These are phyloP conservation scores for Strobilomyces echinocephalus DNA, from an alignment of 768 basidiomycete species.

Conservation along the genomic window DNA sequence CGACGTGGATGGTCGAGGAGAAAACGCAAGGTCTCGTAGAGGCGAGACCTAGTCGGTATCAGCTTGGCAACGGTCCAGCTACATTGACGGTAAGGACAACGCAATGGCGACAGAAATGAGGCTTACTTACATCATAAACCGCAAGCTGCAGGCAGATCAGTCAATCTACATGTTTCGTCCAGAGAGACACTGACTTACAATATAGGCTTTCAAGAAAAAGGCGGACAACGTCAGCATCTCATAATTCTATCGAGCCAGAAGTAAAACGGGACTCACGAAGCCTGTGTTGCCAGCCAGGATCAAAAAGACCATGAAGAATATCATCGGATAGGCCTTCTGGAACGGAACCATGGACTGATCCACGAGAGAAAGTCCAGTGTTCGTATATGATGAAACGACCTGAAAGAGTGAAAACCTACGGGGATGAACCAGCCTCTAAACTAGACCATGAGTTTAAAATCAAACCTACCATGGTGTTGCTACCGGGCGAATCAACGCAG, in stretches of 20 bases:
- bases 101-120: not conserved
- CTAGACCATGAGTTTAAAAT: not conserved
- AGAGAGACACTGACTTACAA: slow-evolving; percentile 53
- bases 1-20: slow-evolving; percentile 92
- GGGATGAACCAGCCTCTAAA: not conserved
- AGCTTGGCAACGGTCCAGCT: slow-evolving; percentile 75
- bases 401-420: slow-evolving; percentile 82
- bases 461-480: slow-evolving; percentile 57
- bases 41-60: slow-evolving; percentile 52
- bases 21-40: slow-evolving; percentile 81
- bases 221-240: not conserved
- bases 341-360: slow-evolving; percentile 93
- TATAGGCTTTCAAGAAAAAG: slow-evolving; percentile 54
- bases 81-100: slow-evolving; percentile 6
- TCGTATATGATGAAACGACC: slow-evolving; percentile 81
- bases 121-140: slow-evolving; percentile 71
- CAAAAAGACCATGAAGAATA: slow-evolving; percentile 62
- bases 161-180: not conserved
- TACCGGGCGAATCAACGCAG: slow-evolving; percentile 51
- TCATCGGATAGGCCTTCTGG: slow-evolving; percentile 78
- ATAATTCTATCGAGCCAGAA: not conserved
- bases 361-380: slow-evolving; percentile 81
- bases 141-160: slow-evolving; percentile 45
- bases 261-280: slow-evolving; percentile 60
- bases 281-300: slow-evolving; percentile 92